Conservation (phyloP, 495 filamentous ascomycete species). For the Aspergillus sclerotiicarbonarius region DNA sequence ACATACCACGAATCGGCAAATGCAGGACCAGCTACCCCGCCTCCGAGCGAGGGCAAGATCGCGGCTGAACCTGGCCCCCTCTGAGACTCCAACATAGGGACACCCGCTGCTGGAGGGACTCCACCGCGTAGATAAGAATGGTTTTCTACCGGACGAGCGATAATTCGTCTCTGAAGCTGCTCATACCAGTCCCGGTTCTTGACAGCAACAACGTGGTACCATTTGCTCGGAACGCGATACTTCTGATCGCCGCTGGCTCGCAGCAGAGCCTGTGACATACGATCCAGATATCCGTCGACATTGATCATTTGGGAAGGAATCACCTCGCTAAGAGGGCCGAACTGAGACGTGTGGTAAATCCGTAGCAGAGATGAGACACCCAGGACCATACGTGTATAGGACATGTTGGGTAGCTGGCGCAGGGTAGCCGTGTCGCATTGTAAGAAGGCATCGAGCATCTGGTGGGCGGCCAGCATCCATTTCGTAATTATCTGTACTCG, state of each 20-base stretch:
- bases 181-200: constrained; percentile 6
- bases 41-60: not conserved
- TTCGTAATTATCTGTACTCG: constrained; percentile 2
- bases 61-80: not conserved
- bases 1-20: not conserved
- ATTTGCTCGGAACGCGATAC: constrained; percentile 2
- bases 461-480: constrained; percentile 1
- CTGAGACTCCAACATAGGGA: not conserved
- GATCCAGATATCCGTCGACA: not conserved
- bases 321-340: not conserved
- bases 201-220: not conserved
- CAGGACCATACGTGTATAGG: constrained; percentile 1
- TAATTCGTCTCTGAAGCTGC: not conserved
- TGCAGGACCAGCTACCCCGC: not conserved
- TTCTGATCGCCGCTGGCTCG: not conserved
- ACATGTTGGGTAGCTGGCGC: constrained; percentile 3
- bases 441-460: not conserved
- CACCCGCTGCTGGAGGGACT: not conserved
- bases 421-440: not conserved
- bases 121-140: not conserved
- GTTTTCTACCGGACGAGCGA: not conserved
- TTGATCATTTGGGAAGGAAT: constrained; percentile 2
- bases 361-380: not conserved
- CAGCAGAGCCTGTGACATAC: not conserved
- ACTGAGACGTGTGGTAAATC: constrained; percentile 1